Evolutionary conservation across 140 eudicot genomes (phyloP), one percentile per base, ranked within the genome.

Genomic region (Flaveria floridana): DNA sequence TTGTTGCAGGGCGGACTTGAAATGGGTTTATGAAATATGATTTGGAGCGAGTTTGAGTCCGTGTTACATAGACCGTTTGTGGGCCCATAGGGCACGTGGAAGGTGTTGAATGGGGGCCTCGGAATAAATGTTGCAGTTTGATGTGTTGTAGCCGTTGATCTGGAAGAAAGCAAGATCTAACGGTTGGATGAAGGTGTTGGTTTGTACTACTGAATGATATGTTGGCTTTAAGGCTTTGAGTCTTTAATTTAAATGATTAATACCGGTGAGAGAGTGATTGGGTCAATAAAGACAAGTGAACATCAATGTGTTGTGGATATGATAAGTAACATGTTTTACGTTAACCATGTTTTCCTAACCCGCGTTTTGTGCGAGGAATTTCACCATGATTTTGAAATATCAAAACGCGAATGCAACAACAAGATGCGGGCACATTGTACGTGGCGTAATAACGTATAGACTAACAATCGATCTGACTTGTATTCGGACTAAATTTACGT

Each of bases 11-110:
- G 46, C 78, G 78, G 78, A 74, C 62, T 62, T 61, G 71, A 74
- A 74, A 74, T 46, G 62, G 23, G 37, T 74, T 74, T 74, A 74
- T 74, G 62, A 44, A 74, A 61, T 74, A 0, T 63, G 52, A 15
- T 74, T 74, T 57, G 78, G 78, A 44, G 62, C 62, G 71, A 61
- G 62, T 62, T 61, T 52, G 75, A 55, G 80, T 68, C 80, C 80
- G 74, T n/a, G 11, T 39, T 7, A 62, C 34, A 15, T 21, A 10
- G 58, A 73, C 44, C 39, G 73, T 2, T 65, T 65, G 80, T 67
- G 51, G 80, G 61, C 20, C 63, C 1, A 15, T 2, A 23, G 16
- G 11, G 13, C 80, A 76, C 80, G 75, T 76, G 80, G 47, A 53
- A 67, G 69, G 68, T 44, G 74, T 53, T 76, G 74, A 67, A 20